Evolutionary conservation across 352 stramenopile species (phyloP), one percentile per base, ranked within the genome.

Genomic region (Phytophthora chlamydospora): DNA sequence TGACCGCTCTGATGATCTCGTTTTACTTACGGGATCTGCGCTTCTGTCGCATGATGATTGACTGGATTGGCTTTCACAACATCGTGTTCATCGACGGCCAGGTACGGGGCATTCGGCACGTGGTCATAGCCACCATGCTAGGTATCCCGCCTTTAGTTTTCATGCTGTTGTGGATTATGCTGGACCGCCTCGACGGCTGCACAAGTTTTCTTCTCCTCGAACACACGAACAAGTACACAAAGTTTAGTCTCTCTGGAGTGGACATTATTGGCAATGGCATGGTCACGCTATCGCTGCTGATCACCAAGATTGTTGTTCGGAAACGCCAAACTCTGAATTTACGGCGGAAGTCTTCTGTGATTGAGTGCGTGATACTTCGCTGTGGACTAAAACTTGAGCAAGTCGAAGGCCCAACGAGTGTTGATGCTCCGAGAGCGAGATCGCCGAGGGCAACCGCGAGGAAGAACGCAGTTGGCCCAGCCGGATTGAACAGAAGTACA

Each of bases 61-160:
- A 74, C 31, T 65, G 57, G 55, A 52, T 68, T 7, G 71, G 63
- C 0, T 73, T 80, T 36, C 67, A 80, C 36, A 71, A 75, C 40
- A 63, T 69, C n/a, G 55, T 74, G 21, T 39, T 68, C 9, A 65
- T 76, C 12, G 66, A 79, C 24, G 58, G 49, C 1, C 67, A 80
- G 32, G 51, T 80, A 1, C 67, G 61, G 8, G 67, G 58, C 10
- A 60, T 75, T 32, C 58, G 52, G 6, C 42, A 52, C 19, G 35
- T 74, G 7, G 16, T 42, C 7, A 38, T 55, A 19, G 33, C 54
- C 6, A 66, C 40, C 2, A 39, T 57, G 1, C 29, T 74, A 14
- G 67, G 44, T 14, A 73, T 73, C 34, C 27, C 59, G 8, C 55
- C 59, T 0, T 11, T 72, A 24, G 7, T 62, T 36, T 58, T 76